These are phyloP conservation scores for Phytophthora hybrid DNA, from an alignment of 352 stramenopile genomes.

Conservation along the genomic window DNA sequence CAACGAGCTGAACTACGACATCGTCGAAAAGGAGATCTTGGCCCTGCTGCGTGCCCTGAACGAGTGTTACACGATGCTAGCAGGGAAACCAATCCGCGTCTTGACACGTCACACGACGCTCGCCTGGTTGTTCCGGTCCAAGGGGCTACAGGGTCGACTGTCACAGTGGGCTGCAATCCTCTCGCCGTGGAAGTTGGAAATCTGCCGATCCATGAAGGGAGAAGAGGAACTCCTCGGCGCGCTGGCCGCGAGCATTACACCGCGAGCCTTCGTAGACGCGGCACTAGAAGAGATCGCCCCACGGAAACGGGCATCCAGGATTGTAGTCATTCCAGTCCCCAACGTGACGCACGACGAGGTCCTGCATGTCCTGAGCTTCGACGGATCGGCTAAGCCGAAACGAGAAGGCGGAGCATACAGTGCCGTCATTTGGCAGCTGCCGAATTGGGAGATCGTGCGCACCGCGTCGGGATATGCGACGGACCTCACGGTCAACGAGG, in stretches of 20 bases:
- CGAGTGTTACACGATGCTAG: conserved; percentile 5
- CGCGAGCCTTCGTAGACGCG: conserved; percentile 1
- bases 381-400: conserved; percentile 18
- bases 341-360: background rate
- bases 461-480: no score
- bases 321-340: background rate
- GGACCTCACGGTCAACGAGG: no score
- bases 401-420: conserved; percentile 1
- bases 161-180: no score
- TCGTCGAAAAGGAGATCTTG: no score
- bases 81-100: background rate
- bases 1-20: no score
- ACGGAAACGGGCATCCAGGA: background rate
- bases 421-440: conserved; percentile 18
- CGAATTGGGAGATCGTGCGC: background rate
- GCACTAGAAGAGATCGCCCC: conserved; percentile 2
- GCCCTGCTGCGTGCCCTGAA: no score
- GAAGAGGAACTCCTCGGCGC: conserved; percentile 5
- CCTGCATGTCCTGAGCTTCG: conserved; percentile 8
- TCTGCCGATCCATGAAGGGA: conserved; percentile 2
- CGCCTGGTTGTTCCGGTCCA: background rate
- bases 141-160: background rate
- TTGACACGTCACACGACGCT: conserved; percentile 10
- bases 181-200: conserved; percentile 1
- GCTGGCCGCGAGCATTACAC: conserved; percentile 9